Percentiles rank a stretch among this genome's conserved stretches.
phyloP scores from a whole-genome alignment of 1,284 basidiomycete species.

The Tylopilus sp. region DNA sequence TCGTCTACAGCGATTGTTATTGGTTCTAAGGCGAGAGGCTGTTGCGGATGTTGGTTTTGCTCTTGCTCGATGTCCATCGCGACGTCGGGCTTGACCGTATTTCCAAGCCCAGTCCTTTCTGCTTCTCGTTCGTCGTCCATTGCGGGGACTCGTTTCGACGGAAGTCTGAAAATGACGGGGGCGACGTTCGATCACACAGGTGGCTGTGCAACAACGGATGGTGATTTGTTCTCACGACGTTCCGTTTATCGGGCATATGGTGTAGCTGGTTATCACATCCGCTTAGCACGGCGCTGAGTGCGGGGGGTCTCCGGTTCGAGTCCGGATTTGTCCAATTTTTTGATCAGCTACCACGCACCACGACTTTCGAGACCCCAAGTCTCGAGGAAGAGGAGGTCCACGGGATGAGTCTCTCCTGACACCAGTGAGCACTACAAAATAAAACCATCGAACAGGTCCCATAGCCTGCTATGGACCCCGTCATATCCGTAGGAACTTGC shows the following conservation, averaged over 20 bases:
- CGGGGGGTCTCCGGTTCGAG: conserved; percentile 39
- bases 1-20: not conserved
- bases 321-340: conserved; percentile 35
- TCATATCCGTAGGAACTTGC: not conserved
- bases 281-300: conserved; percentile 39
- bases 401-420: not conserved
- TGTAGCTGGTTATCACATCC: conserved; percentile 49
- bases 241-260: conserved; percentile 35
- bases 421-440: not conserved
- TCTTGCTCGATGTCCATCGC: conserved; percentile 24
- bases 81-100: conserved; percentile 1
- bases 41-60: conserved; percentile 4
- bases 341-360: not conserved
- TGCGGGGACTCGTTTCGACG: conserved; percentile 9
- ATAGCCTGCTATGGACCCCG: not conserved
- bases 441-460: not conserved
- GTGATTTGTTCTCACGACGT: conserved; percentile 10
- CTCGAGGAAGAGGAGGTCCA: not conserved
- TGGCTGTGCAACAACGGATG: conserved; percentile 20
- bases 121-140: conserved; percentile 25
- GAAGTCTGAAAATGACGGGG: conserved; percentile 29
- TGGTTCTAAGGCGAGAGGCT: not conserved
- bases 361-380: too few species aligned
- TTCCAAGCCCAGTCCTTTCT: not conserved
- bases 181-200: conserved; percentile 25